These are phyloP conservation scores for Capronia coronata DNA, from an alignment of 2,329 filamentous ascomycete species.

Conservation along the genomic window DNA sequence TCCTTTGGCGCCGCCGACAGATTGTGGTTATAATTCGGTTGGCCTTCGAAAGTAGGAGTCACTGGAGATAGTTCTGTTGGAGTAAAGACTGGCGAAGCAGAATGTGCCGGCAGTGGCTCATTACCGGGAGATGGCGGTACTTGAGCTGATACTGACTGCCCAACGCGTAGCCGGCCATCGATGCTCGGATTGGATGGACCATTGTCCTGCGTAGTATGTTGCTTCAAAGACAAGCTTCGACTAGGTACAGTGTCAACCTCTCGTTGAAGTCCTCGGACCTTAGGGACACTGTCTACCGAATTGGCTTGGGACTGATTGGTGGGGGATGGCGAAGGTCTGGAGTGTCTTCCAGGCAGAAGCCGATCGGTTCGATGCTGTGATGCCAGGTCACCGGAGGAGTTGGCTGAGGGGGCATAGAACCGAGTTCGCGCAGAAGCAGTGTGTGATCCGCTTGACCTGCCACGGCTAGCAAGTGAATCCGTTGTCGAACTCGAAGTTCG, in stretches of 20 bases:
- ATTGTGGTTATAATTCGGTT: background rate
- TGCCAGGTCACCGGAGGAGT: constrained; percentile 22
- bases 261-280: background rate
- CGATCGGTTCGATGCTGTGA: constrained; percentile 14
- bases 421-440: constrained; percentile 7
- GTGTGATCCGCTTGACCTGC: constrained; percentile 15
- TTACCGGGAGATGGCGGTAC: constrained; percentile 1
- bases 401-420: constrained; percentile 19
- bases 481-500: constrained; percentile 18
- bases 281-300: constrained; percentile 7
- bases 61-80: constrained; percentile 11
- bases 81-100: constrained; percentile 7
- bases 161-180: background rate
- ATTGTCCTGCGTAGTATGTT: background rate
- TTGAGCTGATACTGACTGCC: background rate
- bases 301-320: constrained; percentile 1
- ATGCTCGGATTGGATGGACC: background rate
- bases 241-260: background rate
- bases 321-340: constrained; percentile 1
- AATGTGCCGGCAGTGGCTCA: constrained; percentile 11
- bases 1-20: background rate
- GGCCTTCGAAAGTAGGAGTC: constrained; percentile 2
- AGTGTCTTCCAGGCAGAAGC: background rate
- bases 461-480: constrained; percentile 13
- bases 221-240: background rate